Evolutionary conservation across 345 rosid genomes (phyloP), one percentile per base, ranked within the genome.

Genomic region (Salix koriyanagi): DNA sequence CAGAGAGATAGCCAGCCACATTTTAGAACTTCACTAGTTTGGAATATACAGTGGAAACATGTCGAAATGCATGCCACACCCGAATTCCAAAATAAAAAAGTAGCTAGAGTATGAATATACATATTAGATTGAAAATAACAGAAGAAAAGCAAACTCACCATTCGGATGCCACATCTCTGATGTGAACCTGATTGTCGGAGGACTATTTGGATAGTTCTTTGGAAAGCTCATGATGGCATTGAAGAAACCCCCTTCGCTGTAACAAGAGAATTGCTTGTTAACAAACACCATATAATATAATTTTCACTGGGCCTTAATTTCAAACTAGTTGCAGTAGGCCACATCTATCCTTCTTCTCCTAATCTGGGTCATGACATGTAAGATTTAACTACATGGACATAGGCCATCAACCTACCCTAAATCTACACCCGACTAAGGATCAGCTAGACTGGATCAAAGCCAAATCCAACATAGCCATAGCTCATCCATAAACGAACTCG

Each of bases 81-180:
- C 64, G 0, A 3, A n/a, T 58, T 2, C 62, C 16, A 18, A 70
- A 30, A 48, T 32, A 44, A 42, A 65, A 19, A 19, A 16, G 15
- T 21, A 67, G 44, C 54, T 52, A 75, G 2, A 18, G 6, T 15
- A 32, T 67, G n/a, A 60, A 9, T 36, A 12, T 25, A 21, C 8
- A 67, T 75, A 69, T 26, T 71, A 26, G 65, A 30, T 25, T 15
- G 36, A 14, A 26, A 9, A 42, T n/a, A 78, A 76, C 64, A 58
- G 41, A 77, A 76, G 30, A 74, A 32, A 66, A 67, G 62, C 65
- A 34, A 36, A 66, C 78, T 65, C 61, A 90, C 98, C 97, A 86
- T 94, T 94, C 10, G 98, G 98, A 85, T 92, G 97, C 98, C 98
- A 94, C 67, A 94, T 48, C 83, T 94, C 98, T 0, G 97, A 90